Percentiles rank a stretch among this genome's conserved stretches.
Evolutionary conservation across 2,329 filamentous ascomycete species (phyloP).

Genomic region (Fonsecaea nubica): DNA sequence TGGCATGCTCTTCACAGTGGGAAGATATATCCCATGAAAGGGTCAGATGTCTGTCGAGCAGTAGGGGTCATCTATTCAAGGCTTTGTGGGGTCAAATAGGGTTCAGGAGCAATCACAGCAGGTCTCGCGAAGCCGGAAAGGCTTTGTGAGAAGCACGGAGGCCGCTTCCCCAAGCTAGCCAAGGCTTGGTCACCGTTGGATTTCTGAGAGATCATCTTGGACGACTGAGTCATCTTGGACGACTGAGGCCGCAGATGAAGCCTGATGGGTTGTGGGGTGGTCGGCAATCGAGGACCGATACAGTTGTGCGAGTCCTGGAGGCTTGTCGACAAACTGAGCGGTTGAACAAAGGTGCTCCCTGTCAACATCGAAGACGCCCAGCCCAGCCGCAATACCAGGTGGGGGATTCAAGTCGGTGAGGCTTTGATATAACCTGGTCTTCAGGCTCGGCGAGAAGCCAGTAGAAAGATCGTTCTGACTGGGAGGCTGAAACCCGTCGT

Average conservation of each 20-base stretch:
- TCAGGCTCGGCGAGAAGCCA: conserved; percentile 28
- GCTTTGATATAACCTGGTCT: conserved; percentile 31
- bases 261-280: neutral
- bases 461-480: conserved; percentile 28
- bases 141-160: too few relatives aligned
- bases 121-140: neutral
- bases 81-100: neutral
- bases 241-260: neutral
- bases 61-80: neutral
- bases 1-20: neutral
- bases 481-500: conserved; percentile 1
- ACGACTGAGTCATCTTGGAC: neutral
- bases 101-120: neutral
- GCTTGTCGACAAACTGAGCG: conserved; percentile 21
- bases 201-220: neutral
- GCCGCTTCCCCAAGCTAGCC: neutral
- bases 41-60: neutral
- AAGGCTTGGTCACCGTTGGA: neutral
- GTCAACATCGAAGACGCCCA: conserved; percentile 28
- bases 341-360: conserved; percentile 24
- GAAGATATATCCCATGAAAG: neutral
- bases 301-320: conserved; percentile 23
- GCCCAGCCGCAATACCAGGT: conserved; percentile 19
- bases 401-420: conserved; percentile 26
- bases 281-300: conserved; percentile 9